Evolutionary conservation across 2,329 filamentous ascomycete genomes (phyloP), one percentile per base, ranked within the genome.

Genomic region (Lecanosticta acicola): DNA sequence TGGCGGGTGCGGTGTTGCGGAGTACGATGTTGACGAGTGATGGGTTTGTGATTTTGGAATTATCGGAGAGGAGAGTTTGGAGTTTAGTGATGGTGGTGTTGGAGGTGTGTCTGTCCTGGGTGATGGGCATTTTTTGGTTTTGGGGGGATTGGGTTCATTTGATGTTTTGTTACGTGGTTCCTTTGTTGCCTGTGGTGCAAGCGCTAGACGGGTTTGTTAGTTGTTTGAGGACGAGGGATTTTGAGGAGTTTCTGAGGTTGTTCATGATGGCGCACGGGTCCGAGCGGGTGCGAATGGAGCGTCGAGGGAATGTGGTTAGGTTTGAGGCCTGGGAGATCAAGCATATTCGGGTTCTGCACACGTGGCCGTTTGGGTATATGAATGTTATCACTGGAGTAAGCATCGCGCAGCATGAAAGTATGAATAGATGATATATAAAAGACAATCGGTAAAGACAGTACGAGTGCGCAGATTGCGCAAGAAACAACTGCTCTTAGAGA

Each of bases 31-130:
- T 78, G 55, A 85, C 78, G 0, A 76, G 78, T 42, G 76, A 84
- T 50, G 84, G 78, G 0, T 83, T 87, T 56, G 82, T 76, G 7
- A 85, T 89, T 49, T 81, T 88, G 51, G 84, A 88, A 66, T 73
- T 88, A n/a, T 84, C 87, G 63, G 80, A 83, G 54, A 78, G 84
- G 1, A 50, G 54, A 2, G 3, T 63, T 2, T 52, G 54, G 0
- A 63, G 58, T 26, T 29, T 69, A 5, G 8, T 55, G 3, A 49
- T 68, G 38, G 63, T 68, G 51, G 18, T 61, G n/a, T 40, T 60
- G 21, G 65, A 67, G 40, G 55, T 57, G 24, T 72, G 71, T 13
- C 53, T 81, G 1, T 63, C 71, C 2, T 76, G 79, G 26, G 63
- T 83, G 33, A 49, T 83, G 17, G 73, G 76, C 3, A 70, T 77